A percentile compares a stretch with the other conserved stretches of the same genome.
Conservation (phyloP, 2,329 filamentous ascomycete species). For the Aulographum hederae region DNA sequence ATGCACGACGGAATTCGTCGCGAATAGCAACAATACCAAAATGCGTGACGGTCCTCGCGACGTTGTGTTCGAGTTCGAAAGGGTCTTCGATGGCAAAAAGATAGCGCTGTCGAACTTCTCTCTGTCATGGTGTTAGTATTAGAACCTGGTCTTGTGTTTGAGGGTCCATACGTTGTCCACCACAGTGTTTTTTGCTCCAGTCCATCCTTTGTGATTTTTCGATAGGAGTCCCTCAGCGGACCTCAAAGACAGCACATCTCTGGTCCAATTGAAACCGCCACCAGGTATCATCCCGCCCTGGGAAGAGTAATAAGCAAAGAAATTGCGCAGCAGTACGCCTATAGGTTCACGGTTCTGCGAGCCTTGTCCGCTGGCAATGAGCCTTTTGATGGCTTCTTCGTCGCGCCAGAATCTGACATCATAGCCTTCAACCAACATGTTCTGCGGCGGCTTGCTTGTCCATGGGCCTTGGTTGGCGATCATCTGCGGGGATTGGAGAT, state of each 20-base stretch:
- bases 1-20: constrained; percentile 69
- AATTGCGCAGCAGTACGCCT: constrained; percentile 57
- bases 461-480: constrained; percentile 6
- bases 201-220: constrained; percentile 73
- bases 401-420: constrained; percentile 65
- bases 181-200: constrained; percentile 52
- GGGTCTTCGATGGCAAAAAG: constrained; percentile 85
- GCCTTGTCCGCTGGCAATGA: constrained; percentile 39
- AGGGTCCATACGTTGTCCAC: constrained; percentile 25
- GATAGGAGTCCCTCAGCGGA: constrained; percentile 47
- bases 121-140: constrained; percentile 14
- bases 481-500: constrained; percentile 43
- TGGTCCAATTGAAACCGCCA: constrained; percentile 59
- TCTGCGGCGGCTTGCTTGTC: constrained; percentile 17
- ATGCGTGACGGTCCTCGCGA: constrained; percentile 71
- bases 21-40: constrained; percentile 65
- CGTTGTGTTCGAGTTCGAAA: constrained; percentile 75
- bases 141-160: no score
- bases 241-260: constrained; percentile 62
- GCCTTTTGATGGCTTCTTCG: constrained; percentile 46
- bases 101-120: constrained; percentile 58
- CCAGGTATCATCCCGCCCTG: constrained; percentile 16
- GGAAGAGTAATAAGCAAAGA: constrained; percentile 75
- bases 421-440: constrained; percentile 38
- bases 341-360: constrained; percentile 52